Percentiles rank a stretch among this genome's conserved stretches.
Evolutionary conservation across 106 monocot species (phyloP).

Genomic region (Acanthochlamys bracteata): DNA sequence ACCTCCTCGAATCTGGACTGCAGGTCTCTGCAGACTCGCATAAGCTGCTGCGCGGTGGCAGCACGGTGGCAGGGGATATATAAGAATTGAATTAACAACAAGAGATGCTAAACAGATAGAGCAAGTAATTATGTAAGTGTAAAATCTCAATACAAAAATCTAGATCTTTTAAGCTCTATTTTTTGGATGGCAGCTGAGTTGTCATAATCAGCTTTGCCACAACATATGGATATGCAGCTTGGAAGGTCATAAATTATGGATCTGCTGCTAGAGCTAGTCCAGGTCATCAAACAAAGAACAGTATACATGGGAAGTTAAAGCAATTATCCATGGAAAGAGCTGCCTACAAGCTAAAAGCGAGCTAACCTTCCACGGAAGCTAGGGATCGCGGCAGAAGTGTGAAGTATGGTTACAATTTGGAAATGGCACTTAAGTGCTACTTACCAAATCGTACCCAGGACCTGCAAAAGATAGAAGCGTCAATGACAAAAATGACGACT

Average conservation of each 20-base stretch:
- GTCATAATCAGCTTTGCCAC: constrained; percentile 72
- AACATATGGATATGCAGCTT: constrained; percentile 95
- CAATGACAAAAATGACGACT: not conserved
- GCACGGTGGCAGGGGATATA: constrained; percentile 32
- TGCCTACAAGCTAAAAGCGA: not conserved
- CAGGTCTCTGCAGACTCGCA: constrained; percentile 67
- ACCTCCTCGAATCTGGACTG: constrained; percentile 77
- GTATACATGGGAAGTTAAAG: not conserved
- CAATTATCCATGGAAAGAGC: not conserved
- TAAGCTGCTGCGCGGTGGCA: constrained; percentile 76
- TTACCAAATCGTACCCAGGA: constrained; percentile 87
- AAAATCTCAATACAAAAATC: not conserved
- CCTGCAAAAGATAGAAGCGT: constrained; percentile 28
- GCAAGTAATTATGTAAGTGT: no score
- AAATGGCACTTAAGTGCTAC: constrained; percentile 73
- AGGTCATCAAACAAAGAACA: constrained; percentile 14
- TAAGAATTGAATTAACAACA: not conserved
- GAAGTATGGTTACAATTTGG: constrained; percentile 86
- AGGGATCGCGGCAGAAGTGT: constrained; percentile 75
- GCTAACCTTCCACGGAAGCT: constrained; percentile 84
- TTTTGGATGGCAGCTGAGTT: constrained; percentile 58
- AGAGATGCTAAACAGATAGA: no score
- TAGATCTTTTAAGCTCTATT: constrained; percentile 18
- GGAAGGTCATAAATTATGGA: constrained; percentile 75
- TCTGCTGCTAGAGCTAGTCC: constrained; percentile 87